These are phyloP conservation scores for Triticum monococcum DNA, from an alignment of 176 grass and related monocot species.

Conservation along the genomic window DNA sequence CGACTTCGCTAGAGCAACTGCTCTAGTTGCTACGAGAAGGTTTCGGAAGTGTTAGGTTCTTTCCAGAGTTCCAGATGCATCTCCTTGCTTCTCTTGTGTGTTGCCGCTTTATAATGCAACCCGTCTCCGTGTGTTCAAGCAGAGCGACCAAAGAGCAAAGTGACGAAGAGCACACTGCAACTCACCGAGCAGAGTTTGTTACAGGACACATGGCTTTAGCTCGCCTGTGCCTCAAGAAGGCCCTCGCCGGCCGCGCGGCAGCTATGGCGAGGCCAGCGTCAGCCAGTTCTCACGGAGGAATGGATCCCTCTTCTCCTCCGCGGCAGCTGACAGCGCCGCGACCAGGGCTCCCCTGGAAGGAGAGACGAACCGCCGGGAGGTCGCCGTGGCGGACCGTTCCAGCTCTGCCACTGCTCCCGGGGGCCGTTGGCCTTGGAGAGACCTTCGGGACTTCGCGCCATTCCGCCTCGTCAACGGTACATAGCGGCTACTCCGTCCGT, in stretches of 20 bases:
- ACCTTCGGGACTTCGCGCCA: constrained; percentile 42
- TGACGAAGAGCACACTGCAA: no score
- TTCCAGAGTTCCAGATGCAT: constrained; percentile 31
- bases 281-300: not conserved
- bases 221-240: constrained; percentile 28
- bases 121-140: not conserved
- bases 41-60: not conserved
- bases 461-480: constrained; percentile 45
- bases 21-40: constrained; percentile 15
- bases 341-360: not conserved
- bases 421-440: constrained; percentile 7
- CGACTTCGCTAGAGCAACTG: no score
- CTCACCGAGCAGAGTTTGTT: not conserved
- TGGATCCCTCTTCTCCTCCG: not conserved
- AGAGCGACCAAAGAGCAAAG: not conserved
- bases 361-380: constrained; percentile 12
- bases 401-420: not conserved
- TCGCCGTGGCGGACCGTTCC: constrained; percentile 13
- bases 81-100: not conserved
- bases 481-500: not conserved
- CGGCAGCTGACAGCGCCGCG: not conserved
- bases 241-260: not conserved
- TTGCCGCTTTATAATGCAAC: not conserved
- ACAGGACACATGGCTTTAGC: constrained; percentile 30
- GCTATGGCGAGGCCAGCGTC: constrained; percentile 11